Evolutionary conservation across 305 asterid genomes (phyloP), one percentile per base, ranked within the genome.

Genomic region (Solanum chacoense): DNA sequence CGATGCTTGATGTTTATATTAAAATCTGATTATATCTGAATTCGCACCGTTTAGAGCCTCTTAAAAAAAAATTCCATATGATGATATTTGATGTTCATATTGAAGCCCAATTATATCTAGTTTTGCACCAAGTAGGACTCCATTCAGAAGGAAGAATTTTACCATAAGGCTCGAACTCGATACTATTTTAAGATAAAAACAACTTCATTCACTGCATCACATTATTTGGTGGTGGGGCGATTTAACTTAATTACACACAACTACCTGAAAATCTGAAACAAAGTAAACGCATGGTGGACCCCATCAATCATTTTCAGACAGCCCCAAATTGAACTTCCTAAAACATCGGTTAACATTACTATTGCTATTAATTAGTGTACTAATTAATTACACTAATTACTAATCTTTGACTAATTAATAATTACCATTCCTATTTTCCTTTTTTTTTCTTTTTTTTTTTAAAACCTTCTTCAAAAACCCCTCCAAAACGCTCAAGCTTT

Each of bases 401-500:
- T 80, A 80, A 28, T 42, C 50, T 42, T 42, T 42, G 59, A 42
- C 59, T 42, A 42, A 42, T 42, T 42, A 50, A 28, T 40, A 81
- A 29, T 81, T 81, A 11, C 72, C 72, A 18, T 84, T 84, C 3
- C 42, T 26, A 45, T 81, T 81, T 42, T 28, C 8, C 18, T 37
- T 37, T 10, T 38, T 37, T 18, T 5, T 28, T 50, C 32, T 14
- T 1, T 3, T 7, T 11, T 78, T 40, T 8, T 34, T 11, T 0
- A 34, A 74, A 75, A 84, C 74, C 74, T 84, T 55, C 32, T 84
- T 55, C 87, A 84, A 32, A 50, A 84, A 32, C 13, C 87, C 87
- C 74, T 84, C 87, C 87, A 84, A 84, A 84, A 55, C 32, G 45
- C 74, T 32, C 32, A 55, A 84, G 75, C 87, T 84, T 83, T 83